Evolutionary conservation across 306 rosid species (phyloP), one percentile per base, ranked within the genome.

Genomic region (Coriaria nepalensis): DNA sequence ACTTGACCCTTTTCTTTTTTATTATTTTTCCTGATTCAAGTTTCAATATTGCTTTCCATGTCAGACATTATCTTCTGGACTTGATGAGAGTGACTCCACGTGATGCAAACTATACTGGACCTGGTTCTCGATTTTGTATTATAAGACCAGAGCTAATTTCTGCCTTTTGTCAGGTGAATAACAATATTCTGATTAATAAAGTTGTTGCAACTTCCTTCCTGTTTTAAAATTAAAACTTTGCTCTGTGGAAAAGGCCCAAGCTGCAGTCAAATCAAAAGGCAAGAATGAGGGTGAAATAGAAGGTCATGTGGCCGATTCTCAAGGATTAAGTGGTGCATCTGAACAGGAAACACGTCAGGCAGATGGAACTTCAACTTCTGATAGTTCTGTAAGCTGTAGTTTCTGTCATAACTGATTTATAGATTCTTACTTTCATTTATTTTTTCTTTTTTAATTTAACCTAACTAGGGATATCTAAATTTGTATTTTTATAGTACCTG

Each of bases 81-180:
- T 69, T 92, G 73, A 85, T 92, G 94, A 79, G 98, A 67, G 94
- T 86, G 45, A 85, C 98, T 51, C 98, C 98, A 40, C 93, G 94
- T 43, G 96, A 92, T 82, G 94, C 94, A 47, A 92, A 85, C 67
- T 79, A 73, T 62, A 79, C 73, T 56, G 94, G 96, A 53, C 70
- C 83, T 47, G 81, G 96, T 39, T 85, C 96, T 37, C 83, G 96
- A 59, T 92, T 80, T 65, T 79, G 93, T 63, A 82, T 92, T 13
- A 57, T 92, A 72, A 82, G 98, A 60, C 81, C 87, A 45, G 98
- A 92, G 70, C 70, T 92, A 54, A 82, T 92, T 61, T 75, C 82
- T 40, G 81, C 83, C 8, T 92, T 63, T 76, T 82, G 81, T 68
- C 96, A 85, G 93, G 98, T 82, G 51, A 54, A 13, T 42, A 43